Evolutionary conservation across 2,329 filamentous ascomycete genomes (phyloP), one percentile per base, ranked within the genome.

Genomic region (Dothideomycetidae sp.): DNA sequence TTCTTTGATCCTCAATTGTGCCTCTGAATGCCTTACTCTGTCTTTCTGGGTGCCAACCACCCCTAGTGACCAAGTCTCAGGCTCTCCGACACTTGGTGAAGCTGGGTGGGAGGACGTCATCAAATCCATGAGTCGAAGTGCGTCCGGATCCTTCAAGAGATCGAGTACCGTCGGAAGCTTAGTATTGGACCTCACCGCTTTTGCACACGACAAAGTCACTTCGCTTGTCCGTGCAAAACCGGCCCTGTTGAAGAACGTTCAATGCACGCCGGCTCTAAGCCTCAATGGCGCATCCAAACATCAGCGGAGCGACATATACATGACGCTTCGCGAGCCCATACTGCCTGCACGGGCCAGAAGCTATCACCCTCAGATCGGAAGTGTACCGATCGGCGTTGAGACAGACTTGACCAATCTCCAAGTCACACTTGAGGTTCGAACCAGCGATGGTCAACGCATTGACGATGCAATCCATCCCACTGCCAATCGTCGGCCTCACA

Each of bases 251-350:
- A 79, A 92, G 35, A 78, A 80, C 36, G 73, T 96, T 42, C 69
- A 70, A 40, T 80, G 80, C 55, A 93, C 86, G 1, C 79, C 70
- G 50, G 90, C 90, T 55, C 86, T 96, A 56, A 90, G 86, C 2
- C 96, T 98, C 55, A 83, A 88, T 3, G 86, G 86, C 10, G 86
- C 86, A 2, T 88, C 90, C 0, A 85, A 80, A 0, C 86, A 84
- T 53, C 70, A 81, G 11, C 71, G 92, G 49, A 94, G 85, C 9
- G 92, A 98, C 55, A 96, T 98, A 35, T 98, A 98, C 54, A 59
- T 98, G 31, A 94, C 85, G 0, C 59, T 98, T 33, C 75, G 76
- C 41, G 77, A 84, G 45, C 81, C 84, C 0, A 68, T 77, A n/a
- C 64, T 98, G 15, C 77, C 79, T 12, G 75, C 76, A 40, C 70